These are phyloP conservation scores for Saccharum spontaneum DNA, from an alignment of 176 grass and related monocot species.

Conservation along the genomic window DNA sequence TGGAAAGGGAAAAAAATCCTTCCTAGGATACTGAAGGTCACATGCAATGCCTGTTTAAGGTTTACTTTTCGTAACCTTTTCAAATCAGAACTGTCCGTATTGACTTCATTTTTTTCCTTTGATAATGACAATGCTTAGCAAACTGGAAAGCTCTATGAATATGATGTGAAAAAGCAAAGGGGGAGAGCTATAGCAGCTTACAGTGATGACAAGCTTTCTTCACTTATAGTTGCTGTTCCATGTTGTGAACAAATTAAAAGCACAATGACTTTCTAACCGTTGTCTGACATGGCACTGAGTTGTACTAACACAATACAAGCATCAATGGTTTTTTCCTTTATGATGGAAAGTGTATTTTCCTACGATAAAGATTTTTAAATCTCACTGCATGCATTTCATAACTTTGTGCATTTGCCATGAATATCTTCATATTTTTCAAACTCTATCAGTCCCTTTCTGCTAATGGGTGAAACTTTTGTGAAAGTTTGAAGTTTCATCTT, in stretches of 20 bases:
- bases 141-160: neutral
- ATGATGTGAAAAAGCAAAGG: neutral
- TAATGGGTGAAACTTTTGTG: neutral
- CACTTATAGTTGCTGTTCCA: neutral
- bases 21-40: neutral
- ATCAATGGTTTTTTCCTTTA: neutral
- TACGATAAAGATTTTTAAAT: neutral
- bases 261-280: neutral
- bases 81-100: neutral
- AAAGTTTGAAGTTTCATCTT: neutral
- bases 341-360: neutral
- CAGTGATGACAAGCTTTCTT: neutral
- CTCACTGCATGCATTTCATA: neutral
- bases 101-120: neutral
- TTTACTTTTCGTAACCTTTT: neutral
- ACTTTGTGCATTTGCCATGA: neutral
- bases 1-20: neutral
- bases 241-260: neutral
- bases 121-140: neutral
- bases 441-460: neutral
- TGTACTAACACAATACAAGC: neutral
- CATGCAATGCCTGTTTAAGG: neutral
- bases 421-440: neutral
- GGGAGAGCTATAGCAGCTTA: neutral
- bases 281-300: neutral